Base-by-base conservation (phyloP, 31 red algal genomes). In the Porphyra umbilicalis region DNA sequence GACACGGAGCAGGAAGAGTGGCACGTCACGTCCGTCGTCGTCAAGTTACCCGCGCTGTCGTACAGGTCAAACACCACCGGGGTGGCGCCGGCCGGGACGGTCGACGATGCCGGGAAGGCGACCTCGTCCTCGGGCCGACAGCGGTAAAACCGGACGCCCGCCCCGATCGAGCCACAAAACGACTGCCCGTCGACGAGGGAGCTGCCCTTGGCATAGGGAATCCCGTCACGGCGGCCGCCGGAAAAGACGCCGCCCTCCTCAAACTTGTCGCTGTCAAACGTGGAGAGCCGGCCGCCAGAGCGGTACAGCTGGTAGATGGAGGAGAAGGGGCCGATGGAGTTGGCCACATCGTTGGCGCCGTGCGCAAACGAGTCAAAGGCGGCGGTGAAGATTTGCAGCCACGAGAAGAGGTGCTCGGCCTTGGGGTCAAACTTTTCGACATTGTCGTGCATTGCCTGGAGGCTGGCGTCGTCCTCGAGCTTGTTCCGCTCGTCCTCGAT, bases 291-390 rank as follows among this genome's bases (percentile, higher is more conserved):
- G 30, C 86, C 90, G 82, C 79, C 16, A 39, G 89, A 29, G 14
- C 35, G 39, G 77, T 89, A 68, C 33, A 89, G 42, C 71, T 88
- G 83, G 71, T 75, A 82, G 42, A 93, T 88, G 33, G 86, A 79
- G 6, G 90, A 39, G 35, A 93, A 89, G 10, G 90, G 90, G 0
- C 80, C 90, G 35, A 89, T 83, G 32, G 87, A 81, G 82, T 93
- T 93, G 14, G 90, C 90, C 32, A 93, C 90, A 79, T 93, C 90
- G 75, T 93, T 93, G 30, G 90, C 87, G 32, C 90, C 90, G 75
- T 93, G 90, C 18, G 90, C 80, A 68, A 93, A 93, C 10, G 82
- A 75, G 75, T 89, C 86, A 89, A 93, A 85, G 13, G 90, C 86
- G 30, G 90, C 90, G 4, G 90, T 89, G 76, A 84, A 88, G 11